These are phyloP conservation scores for Cystobasidium ongulense DNA, from an alignment of 768 basidiomycete genomes.

Conservation along the genomic window DNA sequence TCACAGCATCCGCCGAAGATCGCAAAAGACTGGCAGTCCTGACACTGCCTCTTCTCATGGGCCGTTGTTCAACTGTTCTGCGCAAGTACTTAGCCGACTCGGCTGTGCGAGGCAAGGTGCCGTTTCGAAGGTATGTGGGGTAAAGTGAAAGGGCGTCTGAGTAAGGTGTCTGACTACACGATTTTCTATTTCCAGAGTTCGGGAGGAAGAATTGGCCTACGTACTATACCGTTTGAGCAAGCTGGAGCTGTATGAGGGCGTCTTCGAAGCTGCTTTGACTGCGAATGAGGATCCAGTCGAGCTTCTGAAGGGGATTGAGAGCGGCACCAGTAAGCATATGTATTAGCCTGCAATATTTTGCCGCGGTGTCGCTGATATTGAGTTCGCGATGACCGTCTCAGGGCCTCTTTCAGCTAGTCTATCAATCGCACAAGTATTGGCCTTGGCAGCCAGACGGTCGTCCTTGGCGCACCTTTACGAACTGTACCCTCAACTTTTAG, in stretches of 20 bases:
- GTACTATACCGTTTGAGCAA: conserved; percentile 67
- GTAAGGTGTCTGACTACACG: background rate
- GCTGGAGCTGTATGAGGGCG: conserved; percentile 65
- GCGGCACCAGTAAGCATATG: background rate
- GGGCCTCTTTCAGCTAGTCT: conserved; percentile 50
- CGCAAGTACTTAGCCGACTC: conserved; percentile 75
- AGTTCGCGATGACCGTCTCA: no score
- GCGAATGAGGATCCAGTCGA: conserved; percentile 54
- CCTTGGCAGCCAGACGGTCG: conserved; percentile 53
- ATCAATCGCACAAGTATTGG: conserved; percentile 60
- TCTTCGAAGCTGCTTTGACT: conserved; percentile 61
- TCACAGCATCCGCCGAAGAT: background rate
- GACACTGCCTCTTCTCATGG: conserved; percentile 62
- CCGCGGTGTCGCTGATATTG: no score
- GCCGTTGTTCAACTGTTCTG: conserved; percentile 63
- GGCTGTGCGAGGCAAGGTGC: conserved; percentile 70
- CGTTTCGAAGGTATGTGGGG: conserved; percentile 67
- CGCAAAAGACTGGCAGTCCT: conserved; percentile 43
- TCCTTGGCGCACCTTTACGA: conserved; percentile 77
- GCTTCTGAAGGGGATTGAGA: background rate
- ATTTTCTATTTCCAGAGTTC: conserved; percentile 51
- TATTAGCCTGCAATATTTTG: conserved; percentile 49
- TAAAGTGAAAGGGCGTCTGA: background rate
- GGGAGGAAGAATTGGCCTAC: conserved; percentile 84
- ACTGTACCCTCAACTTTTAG: conserved; percentile 57